Conservation (phyloP, 768 basidiomycete genomes). For the Royoungia palumana region DNA sequence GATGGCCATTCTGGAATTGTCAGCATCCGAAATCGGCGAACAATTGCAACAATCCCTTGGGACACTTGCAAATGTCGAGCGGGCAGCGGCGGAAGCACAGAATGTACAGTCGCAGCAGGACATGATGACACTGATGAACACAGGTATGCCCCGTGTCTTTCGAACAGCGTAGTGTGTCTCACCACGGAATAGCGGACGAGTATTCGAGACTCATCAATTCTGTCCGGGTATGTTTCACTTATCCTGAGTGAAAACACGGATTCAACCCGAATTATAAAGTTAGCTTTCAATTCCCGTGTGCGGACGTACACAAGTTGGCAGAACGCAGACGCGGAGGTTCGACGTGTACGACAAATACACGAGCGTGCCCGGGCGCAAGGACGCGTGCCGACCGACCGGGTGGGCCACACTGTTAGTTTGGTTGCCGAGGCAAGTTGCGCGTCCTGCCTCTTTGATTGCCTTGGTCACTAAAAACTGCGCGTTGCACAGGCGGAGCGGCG, state of each 20-base stretch:
- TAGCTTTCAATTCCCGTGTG: slow-evolving; percentile 85
- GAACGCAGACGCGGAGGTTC: slow-evolving; percentile 67
- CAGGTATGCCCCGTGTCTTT: slow-evolving; percentile 40
- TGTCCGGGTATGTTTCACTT: slow-evolving; percentile 60
- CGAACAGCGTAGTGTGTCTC: neutral
- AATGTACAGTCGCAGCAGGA: slow-evolving; percentile 79
- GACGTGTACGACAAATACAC: slow-evolving; percentile 69
- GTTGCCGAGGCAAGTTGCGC: slow-evolving; percentile 66
- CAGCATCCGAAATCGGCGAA: slow-evolving; percentile 70
- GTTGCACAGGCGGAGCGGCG: slow-evolving; percentile 72
- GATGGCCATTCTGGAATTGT: slow-evolving; percentile 63
- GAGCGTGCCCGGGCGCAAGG: slow-evolving; percentile 83
- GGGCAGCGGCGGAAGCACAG: slow-evolving; percentile 70
- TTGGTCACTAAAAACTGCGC: neutral
- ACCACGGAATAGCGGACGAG: slow-evolving; percentile 61
- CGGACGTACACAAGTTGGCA: slow-evolving; percentile 83
- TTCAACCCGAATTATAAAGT: slow-evolving; percentile 38
- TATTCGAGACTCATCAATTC: slow-evolving; percentile 89
- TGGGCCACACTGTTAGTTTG: slow-evolving; percentile 70
- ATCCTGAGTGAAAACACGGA: neutral
- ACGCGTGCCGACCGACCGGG: slow-evolving; percentile 62
- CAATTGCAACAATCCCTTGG: slow-evolving; percentile 69
- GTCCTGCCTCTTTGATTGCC: neutral
- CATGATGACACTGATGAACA: slow-evolving; percentile 73
- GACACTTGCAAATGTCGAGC: slow-evolving; percentile 71